phyloP scores from a whole-genome alignment of 129 eudicot species.

The Arctium lappa region DNA sequence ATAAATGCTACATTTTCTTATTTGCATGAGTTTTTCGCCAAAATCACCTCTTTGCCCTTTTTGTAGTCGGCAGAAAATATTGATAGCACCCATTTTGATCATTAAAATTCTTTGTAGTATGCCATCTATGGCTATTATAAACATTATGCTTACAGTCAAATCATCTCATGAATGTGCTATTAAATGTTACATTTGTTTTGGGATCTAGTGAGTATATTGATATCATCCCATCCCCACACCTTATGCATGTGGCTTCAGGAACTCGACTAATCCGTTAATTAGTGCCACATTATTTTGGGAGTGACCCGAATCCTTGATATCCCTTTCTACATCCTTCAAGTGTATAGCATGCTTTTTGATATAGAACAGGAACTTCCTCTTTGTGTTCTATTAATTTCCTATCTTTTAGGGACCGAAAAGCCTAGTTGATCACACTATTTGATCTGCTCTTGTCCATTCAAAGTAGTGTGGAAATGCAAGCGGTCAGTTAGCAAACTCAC shows the following conservation, averaged over 20 bases:
- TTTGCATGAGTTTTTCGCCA: neutral
- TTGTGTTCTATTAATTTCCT: neutral
- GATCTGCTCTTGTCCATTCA: neutral
- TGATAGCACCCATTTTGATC: neutral
- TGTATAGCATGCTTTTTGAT: neutral
- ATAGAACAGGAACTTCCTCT: neutral
- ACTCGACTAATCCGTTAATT: neutral
- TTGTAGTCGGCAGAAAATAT: neutral
- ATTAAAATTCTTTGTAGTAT: neutral
- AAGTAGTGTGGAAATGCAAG: too few species aligned
- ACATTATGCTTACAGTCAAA: neutral
- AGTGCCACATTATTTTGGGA: neutral
- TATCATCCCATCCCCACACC: neutral
- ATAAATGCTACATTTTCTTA: neutral
- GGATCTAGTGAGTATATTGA: neutral
- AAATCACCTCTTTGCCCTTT: neutral
- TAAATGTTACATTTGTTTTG: neutral
- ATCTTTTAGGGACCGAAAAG: neutral
- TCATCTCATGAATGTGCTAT: neutral
- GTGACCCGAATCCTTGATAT: neutral
- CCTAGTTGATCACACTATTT: neutral
- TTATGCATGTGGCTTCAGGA: neutral
- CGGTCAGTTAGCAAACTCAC: too few species aligned
- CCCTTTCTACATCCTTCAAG: neutral
- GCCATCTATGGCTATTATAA: neutral